Base-by-base conservation (phyloP, 2,329 filamentous ascomycete genomes). In the Epichloe aotearoae region DNA sequence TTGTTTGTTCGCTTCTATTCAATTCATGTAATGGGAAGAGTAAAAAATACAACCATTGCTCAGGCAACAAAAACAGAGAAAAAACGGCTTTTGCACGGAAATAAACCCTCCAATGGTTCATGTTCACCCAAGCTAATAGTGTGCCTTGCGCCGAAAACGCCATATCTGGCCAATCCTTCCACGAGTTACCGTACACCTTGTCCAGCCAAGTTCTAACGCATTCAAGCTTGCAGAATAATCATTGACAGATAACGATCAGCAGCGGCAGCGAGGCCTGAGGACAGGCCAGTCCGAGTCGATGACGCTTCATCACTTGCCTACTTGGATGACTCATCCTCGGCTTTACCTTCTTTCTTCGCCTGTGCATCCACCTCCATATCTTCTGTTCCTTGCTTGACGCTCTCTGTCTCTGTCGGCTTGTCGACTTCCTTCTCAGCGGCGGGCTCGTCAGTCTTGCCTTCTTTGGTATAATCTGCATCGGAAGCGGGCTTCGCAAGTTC, bases 351-450 rank as follows among this genome's bases (percentile, higher is more conserved):
- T 14, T 58, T 58, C 52, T 63, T 66, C 11, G 53, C 53, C 44
- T 66, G 62, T 20, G 59, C 49, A 20, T 67, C 66, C 30, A 66
- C 57, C n/a, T 67, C 65, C 63, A 66, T 66, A 30, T 60, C 59
- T 37, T 67, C 66, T 20, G 50, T 4, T 55, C 49, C 39, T 59
- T 56, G 54, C 48, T 54, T 50, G 17, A 58, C 40, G 19, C 36
- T 33, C n/a, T 43, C 45, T 34, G 57, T 47, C 19, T 62, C 55
- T 8, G 54, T 49, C 44, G 59, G 52, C 43, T 61, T 59, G 38
- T 62, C 54, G 19, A 53, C 49, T 15, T 61, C 54, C 48, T 61
- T 55, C 39, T 57, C 54, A 11, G 33, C 52, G 23, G 50, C 49
- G 15, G 44, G 20, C 41, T 58, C 59, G 6, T 53, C 52, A 20